phyloP scores from a whole-genome alignment of 2,329 filamentous ascomycete genomes.

The Verticillium isaacii region DNA sequence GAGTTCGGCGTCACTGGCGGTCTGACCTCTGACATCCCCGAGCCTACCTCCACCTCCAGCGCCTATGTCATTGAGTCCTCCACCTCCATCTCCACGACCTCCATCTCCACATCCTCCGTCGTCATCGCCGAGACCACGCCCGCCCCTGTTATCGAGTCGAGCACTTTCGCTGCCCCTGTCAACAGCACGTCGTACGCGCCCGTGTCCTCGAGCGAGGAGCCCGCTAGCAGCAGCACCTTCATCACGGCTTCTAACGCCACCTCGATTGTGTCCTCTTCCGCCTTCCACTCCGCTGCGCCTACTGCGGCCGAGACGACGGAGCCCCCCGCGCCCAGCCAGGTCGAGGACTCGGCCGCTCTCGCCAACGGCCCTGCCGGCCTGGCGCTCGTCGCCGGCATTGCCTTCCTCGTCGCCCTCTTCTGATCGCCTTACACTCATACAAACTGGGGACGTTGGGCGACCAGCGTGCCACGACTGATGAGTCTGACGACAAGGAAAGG shows the following conservation, averaged over 20 bases:
- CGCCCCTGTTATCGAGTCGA: background rate
- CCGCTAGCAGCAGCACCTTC: background rate
- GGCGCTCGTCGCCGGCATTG: constrained; percentile 9
- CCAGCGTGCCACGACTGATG: constrained; percentile 10
- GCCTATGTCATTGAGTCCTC: constrained; percentile 41
- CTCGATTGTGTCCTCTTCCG: background rate
- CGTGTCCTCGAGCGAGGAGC: background rate
- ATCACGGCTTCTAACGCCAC: background rate
- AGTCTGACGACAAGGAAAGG: constrained; percentile 9
- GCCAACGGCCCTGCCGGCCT: constrained; percentile 7
- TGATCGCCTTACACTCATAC: constrained; percentile 8
- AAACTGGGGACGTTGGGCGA: constrained; percentile 7
- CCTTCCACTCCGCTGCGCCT: background rate
- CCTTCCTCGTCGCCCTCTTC: constrained; percentile 10
- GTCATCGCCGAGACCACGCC: background rate
- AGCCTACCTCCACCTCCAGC: constrained; percentile 46
- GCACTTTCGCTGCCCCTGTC: background rate
- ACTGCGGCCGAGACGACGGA: background rate
- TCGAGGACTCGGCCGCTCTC: constrained; percentile 4
- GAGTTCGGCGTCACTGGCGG: constrained; percentile 42
- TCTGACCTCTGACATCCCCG: constrained; percentile 40
- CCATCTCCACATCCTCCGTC: background rate
- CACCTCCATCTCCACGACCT: background rate
- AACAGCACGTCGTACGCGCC: background rate
- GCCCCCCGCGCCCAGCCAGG: constrained; percentile 5